Conservation (phyloP, 306 rosid genomes). For the Rosa chinensis region DNA sequence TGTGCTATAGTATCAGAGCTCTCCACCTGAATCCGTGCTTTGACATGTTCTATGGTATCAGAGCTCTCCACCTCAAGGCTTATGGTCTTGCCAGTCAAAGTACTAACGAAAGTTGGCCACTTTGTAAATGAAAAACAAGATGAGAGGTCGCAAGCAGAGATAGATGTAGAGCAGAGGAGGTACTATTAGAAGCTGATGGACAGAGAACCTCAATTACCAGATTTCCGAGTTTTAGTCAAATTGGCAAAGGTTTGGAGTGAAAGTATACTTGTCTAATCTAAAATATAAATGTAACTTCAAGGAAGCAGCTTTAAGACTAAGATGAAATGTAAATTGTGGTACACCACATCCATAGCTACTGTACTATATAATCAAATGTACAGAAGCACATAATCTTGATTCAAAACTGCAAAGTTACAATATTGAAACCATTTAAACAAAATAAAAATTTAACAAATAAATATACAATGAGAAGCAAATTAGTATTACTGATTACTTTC, state of each 20-base stretch:
- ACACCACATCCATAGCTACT: not conserved
- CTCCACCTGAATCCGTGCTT: not conserved
- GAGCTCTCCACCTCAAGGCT: constrained; percentile 3
- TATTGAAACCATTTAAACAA: not conserved
- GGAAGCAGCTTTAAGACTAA: not conserved
- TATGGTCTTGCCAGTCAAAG: not conserved
- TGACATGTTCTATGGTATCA: not conserved
- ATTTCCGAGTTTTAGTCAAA: too few relatives aligned
- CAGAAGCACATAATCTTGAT: too few relatives aligned
- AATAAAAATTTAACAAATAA: not conserved
- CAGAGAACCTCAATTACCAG: too few relatives aligned
- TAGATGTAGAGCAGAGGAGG: not conserved
- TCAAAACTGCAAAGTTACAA: not conserved
- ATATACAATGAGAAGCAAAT: not conserved
- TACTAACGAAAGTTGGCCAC: not conserved
- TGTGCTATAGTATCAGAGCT: too few relatives aligned
- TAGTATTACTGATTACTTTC: not conserved
- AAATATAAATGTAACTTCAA: too few relatives aligned
- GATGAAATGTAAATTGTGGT: not conserved
- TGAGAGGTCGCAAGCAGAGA: not conserved
- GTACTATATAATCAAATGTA: too few relatives aligned
- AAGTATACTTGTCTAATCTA: too few relatives aligned
- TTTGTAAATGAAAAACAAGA: not conserved
- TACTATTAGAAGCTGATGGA: too few relatives aligned
- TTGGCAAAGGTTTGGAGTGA: too few relatives aligned